These are phyloP conservation scores for Gracilaria caudata DNA, from an alignment of 23 red algal species.

Conservation along the genomic window DNA sequence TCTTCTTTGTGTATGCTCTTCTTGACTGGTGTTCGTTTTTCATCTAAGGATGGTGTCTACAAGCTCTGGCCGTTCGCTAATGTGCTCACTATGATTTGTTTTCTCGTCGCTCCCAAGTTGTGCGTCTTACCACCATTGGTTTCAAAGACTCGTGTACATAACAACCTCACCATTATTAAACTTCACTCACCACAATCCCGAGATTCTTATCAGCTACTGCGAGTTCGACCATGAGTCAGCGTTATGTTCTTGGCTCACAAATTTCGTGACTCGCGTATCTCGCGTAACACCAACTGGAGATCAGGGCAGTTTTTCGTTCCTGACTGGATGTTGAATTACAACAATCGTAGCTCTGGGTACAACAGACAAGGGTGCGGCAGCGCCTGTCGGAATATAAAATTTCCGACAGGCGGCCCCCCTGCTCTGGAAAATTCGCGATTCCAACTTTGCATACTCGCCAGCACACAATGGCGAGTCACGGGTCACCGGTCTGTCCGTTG, in stretches of 20 bases:
- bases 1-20: background rate
- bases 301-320: background rate
- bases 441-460: no score
- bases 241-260: background rate
- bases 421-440: no score
- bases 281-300: background rate
- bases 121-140: no score
- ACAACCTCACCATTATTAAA: background rate
- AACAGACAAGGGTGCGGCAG: no score
- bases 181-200: background rate
- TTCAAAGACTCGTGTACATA: background rate
- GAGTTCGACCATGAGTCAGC: background rate
- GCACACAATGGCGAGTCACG: no score
- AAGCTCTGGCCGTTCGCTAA: background rate
- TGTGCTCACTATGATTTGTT: background rate
- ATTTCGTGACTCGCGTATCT: background rate
- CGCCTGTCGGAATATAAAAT: no score
- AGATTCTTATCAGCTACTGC: background rate
- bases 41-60: background rate
- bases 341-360: no score
- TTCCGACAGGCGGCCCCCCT: no score
- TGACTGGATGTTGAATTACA: background rate
- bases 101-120: background rate
- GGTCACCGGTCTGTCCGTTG: no score
- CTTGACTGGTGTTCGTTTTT: background rate